Percentiles rank a stretch among this genome's conserved stretches.
These are phyloP conservation scores for Cryptococcus sp. DNA, from an alignment of 1,284 basidiomycete genomes.

Conservation along the genomic window DNA sequence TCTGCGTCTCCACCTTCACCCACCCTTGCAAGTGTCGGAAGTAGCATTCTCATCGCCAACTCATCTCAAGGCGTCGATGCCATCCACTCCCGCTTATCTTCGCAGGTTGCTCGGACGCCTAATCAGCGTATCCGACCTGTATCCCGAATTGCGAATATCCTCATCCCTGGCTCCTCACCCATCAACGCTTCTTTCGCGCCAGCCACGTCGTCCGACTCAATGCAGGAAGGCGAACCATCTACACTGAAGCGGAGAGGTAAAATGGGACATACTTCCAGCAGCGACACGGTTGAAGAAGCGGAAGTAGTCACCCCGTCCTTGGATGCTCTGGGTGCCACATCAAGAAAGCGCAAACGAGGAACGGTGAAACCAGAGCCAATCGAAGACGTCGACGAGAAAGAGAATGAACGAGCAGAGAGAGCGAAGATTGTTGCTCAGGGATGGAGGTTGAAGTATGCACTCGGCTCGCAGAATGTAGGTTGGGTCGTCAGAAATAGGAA, in stretches of 20 bases:
- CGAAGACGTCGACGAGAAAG: conserved; percentile 28
- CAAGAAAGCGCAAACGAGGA: conserved; percentile 12
- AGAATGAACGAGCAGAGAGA: conserved; percentile 26
- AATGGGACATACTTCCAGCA: conserved; percentile 11
- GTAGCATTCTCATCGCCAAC: conserved; percentile 2
- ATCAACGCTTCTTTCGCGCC: conserved; percentile 3
- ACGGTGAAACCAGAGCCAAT: conserved; percentile 48
- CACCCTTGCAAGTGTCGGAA: conserved; percentile 5
- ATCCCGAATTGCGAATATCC: conserved; percentile 12
- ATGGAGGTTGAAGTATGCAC: conserved; percentile 49
- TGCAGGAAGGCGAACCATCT: background rate
- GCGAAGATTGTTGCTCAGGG: conserved; percentile 41
- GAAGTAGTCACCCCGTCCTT: conserved; percentile 33
- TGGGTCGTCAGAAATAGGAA: background rate
- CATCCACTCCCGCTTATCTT: conserved; percentile 1
- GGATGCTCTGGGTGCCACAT: conserved; percentile 4
- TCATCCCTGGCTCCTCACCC: conserved; percentile 28
- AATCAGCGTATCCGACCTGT: conserved; percentile 1
- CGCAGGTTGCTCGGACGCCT: conserved; percentile 3
- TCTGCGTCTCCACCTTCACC: conserved; percentile 14
- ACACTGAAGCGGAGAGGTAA: background rate
- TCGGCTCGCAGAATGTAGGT: conserved; percentile 25
- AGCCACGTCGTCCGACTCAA: background rate
- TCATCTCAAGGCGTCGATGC: conserved; percentile 7
- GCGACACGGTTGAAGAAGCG: conserved; percentile 38